Evolutionary conservation across 169 alveolate genomes (phyloP).

Genomic region (Cryptosporidium meleagridis): DNA sequence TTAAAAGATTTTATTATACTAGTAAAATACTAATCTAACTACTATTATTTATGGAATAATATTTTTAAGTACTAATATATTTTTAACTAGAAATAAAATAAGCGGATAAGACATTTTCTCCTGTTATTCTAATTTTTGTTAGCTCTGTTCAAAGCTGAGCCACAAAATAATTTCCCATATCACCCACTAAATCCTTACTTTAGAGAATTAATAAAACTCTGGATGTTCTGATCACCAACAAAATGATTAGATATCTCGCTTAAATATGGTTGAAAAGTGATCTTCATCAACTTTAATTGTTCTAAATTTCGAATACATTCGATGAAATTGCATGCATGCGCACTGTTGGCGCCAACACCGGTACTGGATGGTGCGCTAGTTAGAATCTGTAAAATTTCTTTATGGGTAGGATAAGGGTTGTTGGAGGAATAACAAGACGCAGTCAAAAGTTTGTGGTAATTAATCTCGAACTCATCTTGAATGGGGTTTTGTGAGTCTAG

Average conservation of each 20-base stretch:
- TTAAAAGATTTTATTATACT: background rate
- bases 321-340: background rate
- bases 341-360: background rate
- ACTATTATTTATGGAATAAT: background rate
- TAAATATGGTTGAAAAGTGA: slow-evolving; percentile 39
- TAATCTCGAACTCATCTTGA: slow-evolving; percentile 68
- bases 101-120: background rate
- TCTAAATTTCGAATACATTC: slow-evolving; percentile 21
- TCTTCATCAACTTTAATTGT: background rate
- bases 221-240: slow-evolving; percentile 28
- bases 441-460: slow-evolving; percentile 42
- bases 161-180: background rate
- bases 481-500: slow-evolving; percentile 5
- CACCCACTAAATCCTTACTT: background rate
- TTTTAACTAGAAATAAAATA: background rate
- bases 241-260: background rate
- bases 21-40: background rate
- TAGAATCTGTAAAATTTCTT: slow-evolving; percentile 43
- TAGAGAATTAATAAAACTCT: slow-evolving; percentile 3
- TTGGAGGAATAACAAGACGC: slow-evolving; percentile 16
- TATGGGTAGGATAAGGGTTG: slow-evolving; percentile 12
- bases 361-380: background rate
- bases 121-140: background rate
- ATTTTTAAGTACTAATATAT: background rate
- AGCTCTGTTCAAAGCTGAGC: background rate